phyloP scores from a whole-genome alignment of 352 stramenopile species.

The Globisporangium orthogonon region DNA sequence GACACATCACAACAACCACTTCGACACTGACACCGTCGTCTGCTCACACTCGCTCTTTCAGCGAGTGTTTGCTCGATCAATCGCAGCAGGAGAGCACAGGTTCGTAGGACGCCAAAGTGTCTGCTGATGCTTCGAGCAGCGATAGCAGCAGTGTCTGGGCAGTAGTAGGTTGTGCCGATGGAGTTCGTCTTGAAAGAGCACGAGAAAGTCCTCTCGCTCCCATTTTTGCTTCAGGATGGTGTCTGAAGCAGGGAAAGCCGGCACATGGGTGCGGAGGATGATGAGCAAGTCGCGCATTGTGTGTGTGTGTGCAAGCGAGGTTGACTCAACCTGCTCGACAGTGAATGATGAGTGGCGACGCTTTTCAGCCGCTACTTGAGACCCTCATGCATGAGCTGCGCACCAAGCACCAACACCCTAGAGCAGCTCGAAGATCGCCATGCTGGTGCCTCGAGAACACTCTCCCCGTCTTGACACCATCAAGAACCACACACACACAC shows the following conservation, averaged over 20 bases:
- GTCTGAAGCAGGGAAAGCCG: neutral
- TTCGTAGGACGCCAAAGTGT: neutral
- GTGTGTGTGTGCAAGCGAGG: neutral
- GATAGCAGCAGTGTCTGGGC: neutral
- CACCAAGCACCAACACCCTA: neutral
- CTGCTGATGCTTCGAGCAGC: neutral
- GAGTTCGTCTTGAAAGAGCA: no score
- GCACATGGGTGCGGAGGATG: neutral
- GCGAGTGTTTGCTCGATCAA: neutral
- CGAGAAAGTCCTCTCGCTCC: no score
- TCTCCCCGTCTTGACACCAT: neutral
- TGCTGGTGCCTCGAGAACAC: neutral
- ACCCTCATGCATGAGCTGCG: neutral
- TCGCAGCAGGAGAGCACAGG: no score
- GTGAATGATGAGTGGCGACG: neutral
- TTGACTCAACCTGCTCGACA: neutral
- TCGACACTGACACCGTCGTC: neutral
- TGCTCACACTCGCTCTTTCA: neutral
- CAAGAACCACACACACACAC: neutral
- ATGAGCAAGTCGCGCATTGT: neutral
- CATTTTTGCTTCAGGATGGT: neutral
- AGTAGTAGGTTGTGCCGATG: no score
- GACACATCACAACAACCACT: neutral
- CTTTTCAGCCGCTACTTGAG: neutral
- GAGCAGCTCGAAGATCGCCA: no score